Evolutionary conservation across 2,329 filamentous ascomycete genomes (phyloP), one percentile per base, ranked within the genome.

Genomic region (Lasiodiplodia gonubiensis): DNA sequence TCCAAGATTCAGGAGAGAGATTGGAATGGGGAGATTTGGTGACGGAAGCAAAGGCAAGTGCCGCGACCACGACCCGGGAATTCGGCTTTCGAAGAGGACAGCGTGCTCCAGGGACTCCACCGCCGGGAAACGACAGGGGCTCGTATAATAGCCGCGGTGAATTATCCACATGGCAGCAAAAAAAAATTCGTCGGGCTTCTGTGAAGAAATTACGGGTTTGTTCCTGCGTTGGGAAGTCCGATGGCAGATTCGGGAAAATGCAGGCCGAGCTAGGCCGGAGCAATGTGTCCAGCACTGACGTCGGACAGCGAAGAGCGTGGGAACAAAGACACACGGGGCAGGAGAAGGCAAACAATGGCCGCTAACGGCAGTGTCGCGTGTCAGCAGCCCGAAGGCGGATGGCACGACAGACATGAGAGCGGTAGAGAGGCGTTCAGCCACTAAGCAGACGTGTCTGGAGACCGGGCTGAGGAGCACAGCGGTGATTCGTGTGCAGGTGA

Each of bases 211-310:
- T 23, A n/a, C 59, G 59, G 59, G 12, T 25, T 5, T 63, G 27
- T 63, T 46, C 42, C 59, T 51, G 27, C 49, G 59, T 63, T 48
- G 59, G 59, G 59, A 35, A 63, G 11, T 30, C 59, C 59, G 59
- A 51, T 46, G 59, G 27, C 16, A 35, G 0, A n/a, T 37, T 63
- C 59, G 59, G 59, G 27, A 51, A 49, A 61, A 61, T 21, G 57
- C 18, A 61, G 39, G 57, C 57, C 57, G 57, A 61, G 57, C 16
- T 35, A 21, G 25, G 25, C 57, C 42, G 57, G 39, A 48, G 57
- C 33, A 61, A 61, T 33, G 14, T 14, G 4, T 27, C n/a, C 33
- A 39, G 57, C 46, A 51, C 59, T 51, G 46, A 51, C 59, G 11
- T 35, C n/a, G 16, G 57, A 61, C 39, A n/a, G 18, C 52, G 18